Base-by-base conservation (phyloP, 495 filamentous ascomycete genomes). In the Xylaria telfairii region DNA sequence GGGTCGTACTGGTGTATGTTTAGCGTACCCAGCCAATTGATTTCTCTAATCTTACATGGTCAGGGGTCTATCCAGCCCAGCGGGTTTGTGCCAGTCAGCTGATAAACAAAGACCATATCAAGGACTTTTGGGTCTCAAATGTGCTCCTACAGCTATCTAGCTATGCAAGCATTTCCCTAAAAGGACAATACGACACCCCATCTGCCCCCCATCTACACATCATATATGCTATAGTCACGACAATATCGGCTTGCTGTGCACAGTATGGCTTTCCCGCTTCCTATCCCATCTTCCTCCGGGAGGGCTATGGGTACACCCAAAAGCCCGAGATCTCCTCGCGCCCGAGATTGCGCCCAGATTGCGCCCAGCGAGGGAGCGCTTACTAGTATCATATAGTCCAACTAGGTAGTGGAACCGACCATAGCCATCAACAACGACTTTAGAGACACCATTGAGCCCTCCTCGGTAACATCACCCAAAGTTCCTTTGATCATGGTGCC, bases 261-360 rank as follows among this genome's bases (percentile, higher is more conserved):
- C 30, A 59, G 12, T 47, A 24, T 21, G 47, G 44, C 44, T 39
- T 51, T 19, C 24, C 44, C 3, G 0, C 3, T 49, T 32, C 7
- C 15, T 28, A 13, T 24, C 53, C 15, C 44, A 13, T 24, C 53
- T 26, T 66, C 32, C 32, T 34, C 30, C 12, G 46, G 47, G 30
- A 8, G 54, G n/a, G 21, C 46, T 57, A 39, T 26, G 59, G 39
- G 26, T 44, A 67, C 30, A 34, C 42, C 47, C 34, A 56, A 42
- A 28, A 21, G 39, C 49, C 49, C 34, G 51, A 42, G 65, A 24
- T 42, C 63, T 53, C 65, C 49, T 21, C 65, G 39, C 24, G 65
- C 34, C 65, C 65, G 65, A 67, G 65, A 67, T 67, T 67, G 51
- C 32, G 51, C 65, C 51, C 65, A 44, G 39, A 67, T 67, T 67